These are phyloP conservation scores for Elsinoe necatrix DNA, from an alignment of 2,329 filamentous ascomycete genomes.

Conservation along the genomic window DNA sequence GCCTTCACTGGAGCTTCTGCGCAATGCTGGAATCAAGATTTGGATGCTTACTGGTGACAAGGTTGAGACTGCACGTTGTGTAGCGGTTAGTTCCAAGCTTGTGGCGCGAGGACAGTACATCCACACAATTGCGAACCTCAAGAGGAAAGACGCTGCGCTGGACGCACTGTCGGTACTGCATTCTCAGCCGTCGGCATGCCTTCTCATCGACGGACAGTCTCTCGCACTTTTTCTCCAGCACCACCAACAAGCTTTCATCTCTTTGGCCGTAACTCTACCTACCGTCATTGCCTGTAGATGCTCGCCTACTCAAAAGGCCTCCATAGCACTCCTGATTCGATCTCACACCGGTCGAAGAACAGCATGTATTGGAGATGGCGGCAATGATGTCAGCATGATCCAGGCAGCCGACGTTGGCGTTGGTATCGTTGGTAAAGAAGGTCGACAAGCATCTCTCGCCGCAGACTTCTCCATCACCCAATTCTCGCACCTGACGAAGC, in stretches of 20 bases:
- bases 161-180: conserved; percentile 83
- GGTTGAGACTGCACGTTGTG: conserved; percentile 92
- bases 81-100: conserved; percentile 88
- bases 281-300: conserved; percentile 94
- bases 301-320: conserved; percentile 93
- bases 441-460: conserved; percentile 84
- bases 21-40: conserved; percentile 96
- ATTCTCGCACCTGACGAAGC: conserved; percentile 88
- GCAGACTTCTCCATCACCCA: conserved; percentile 96
- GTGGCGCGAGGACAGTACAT: conserved; percentile 92
- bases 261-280: conserved; percentile 75
- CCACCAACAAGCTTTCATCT: conserved; percentile 78
- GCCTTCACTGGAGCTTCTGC: conserved; percentile 82
- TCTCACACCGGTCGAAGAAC: conserved; percentile 88
- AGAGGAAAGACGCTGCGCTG: conserved; percentile 73
- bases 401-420: conserved; percentile 97
- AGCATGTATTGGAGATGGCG: conserved; percentile 94
- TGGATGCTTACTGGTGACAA: conserved; percentile 99
- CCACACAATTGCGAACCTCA: conserved; percentile 70
- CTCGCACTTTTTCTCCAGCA: conserved; percentile 73
- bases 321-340: conserved; percentile 83
- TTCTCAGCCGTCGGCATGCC: conserved; percentile 74
- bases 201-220: conserved; percentile 92
- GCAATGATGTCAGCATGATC: conserved; percentile 99
- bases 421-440: conserved; percentile 96